A percentile compares a stretch with the other conserved stretches of the same genome.
These are phyloP conservation scores for Lactarius sp. DNA, from an alignment of 768 basidiomycete genomes.

Conservation along the genomic window DNA sequence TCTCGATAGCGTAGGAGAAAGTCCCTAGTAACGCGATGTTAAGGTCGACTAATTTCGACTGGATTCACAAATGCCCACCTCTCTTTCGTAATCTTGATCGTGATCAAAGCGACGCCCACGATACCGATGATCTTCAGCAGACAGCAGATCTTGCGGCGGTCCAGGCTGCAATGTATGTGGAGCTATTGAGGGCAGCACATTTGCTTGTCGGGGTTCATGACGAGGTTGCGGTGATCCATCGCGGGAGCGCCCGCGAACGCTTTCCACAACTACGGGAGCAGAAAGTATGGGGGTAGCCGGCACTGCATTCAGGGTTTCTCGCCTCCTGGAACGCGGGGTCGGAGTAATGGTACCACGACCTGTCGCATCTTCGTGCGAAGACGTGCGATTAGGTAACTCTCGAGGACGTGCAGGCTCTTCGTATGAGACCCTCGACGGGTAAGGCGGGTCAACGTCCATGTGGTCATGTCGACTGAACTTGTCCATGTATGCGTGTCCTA, in stretches of 20 bases:
- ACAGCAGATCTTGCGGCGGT: constrained; percentile 3
- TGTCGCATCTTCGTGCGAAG: constrained; percentile 3
- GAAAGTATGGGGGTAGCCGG: not conserved
- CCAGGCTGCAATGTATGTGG: not conserved
- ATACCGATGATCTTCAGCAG: constrained; percentile 1
- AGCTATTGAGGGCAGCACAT: not conserved
- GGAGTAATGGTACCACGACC: not conserved
- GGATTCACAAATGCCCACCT: not conserved
- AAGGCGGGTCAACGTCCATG: constrained; percentile 22
- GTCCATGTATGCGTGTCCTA: constrained; percentile 6
- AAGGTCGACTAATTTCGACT: not conserved
- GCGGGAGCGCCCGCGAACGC: not conserved
- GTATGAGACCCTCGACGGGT: constrained; percentile 13
- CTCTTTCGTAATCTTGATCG: constrained; percentile 5
- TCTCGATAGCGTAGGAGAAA: constrained; percentile 1
- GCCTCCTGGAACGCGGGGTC: not conserved
- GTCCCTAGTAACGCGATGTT: not conserved
- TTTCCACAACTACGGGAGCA: not conserved
- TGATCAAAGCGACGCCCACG: constrained; percentile 12
- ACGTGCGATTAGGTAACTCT: not conserved
- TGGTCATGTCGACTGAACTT: constrained; percentile 19
- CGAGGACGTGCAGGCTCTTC: constrained; percentile 11
- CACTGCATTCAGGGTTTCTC: not conserved
- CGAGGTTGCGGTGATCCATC: constrained; percentile 10
- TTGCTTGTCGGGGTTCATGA: constrained; percentile 8